These are phyloP conservation scores for Bryoerythrophyllum caledonicum DNA, from an alignment of 225 moss, liverwort and hornwort genomes.

Conservation along the genomic window DNA sequence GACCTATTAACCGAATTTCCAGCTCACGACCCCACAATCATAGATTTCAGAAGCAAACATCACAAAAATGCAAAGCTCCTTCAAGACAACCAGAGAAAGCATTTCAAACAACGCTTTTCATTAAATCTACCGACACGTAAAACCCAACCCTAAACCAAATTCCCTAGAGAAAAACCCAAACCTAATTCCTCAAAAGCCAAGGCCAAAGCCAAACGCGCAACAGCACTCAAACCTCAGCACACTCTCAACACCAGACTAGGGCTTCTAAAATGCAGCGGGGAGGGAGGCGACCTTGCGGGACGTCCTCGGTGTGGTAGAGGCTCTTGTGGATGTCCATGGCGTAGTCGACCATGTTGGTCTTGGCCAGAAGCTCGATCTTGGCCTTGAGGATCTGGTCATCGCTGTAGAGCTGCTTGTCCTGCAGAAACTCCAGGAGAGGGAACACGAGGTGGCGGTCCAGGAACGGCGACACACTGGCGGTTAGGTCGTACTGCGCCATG, in stretches of 20 bases:
- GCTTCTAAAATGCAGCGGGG: no score
- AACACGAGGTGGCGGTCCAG: constrained; percentile 96
- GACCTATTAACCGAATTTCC: neutral
- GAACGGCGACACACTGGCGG: constrained; percentile 87
- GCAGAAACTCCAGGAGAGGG: constrained; percentile 92
- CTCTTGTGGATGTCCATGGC: constrained; percentile 99
- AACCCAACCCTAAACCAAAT: neutral
- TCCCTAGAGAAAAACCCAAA: no score
- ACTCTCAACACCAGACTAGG: neutral
- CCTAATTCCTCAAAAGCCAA: neutral
- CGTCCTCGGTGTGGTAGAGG: constrained; percentile 92
- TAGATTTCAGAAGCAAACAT: neutral
- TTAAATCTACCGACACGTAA: neutral
- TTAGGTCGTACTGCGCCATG: constrained; percentile 97
- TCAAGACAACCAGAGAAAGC: neutral
- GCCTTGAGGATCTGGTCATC: constrained; percentile 97
- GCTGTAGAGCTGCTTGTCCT: constrained; percentile 94
- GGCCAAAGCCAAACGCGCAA: neutral
- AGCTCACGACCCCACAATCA: neutral
- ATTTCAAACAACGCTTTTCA: no score
- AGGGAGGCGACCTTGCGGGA: constrained; percentile 80
- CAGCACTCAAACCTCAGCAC: neutral
- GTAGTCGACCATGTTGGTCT: constrained; percentile 99
- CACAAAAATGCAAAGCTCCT: neutral
- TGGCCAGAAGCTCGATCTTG: constrained; percentile 93